Evolutionary conservation across 2,329 filamentous ascomycete species (phyloP).

Genomic region (Neonectria coccinea): DNA sequence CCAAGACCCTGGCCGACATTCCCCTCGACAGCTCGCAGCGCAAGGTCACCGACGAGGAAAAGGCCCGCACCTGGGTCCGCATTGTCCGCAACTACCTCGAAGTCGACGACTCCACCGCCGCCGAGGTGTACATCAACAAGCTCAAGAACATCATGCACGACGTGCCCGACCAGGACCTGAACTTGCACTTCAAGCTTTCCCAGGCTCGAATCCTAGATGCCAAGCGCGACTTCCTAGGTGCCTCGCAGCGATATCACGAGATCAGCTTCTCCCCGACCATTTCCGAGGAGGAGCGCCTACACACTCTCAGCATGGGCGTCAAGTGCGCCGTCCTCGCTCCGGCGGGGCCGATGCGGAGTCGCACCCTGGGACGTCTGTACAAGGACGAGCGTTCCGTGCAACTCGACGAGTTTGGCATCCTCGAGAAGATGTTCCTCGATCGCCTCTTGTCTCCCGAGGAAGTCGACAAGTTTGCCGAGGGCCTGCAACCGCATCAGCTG

Average conservation of each 20-base stretch:
- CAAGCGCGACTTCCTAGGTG: slow-evolving; percentile 88
- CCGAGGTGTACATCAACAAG: slow-evolving; percentile 91
- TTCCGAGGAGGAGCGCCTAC: slow-evolving; percentile 86
- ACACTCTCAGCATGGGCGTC: slow-evolving; percentile 87
- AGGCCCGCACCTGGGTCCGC: slow-evolving; percentile 88
- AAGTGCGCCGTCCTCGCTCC: slow-evolving; percentile 93
- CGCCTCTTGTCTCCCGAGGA: slow-evolving; percentile 84
- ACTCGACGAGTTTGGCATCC: slow-evolving; percentile 84
- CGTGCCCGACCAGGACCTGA: slow-evolving; percentile 78
- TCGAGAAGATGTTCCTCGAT: slow-evolving; percentile 98
- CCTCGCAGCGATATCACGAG: slow-evolving; percentile 87
- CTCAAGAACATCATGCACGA: slow-evolving; percentile 92
- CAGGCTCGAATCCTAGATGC: slow-evolving; percentile 95
- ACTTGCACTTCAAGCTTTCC: slow-evolving; percentile 88
- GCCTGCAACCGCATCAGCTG: slow-evolving; percentile 87
- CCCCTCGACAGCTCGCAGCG: slow-evolving; percentile 91
- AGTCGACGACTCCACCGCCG: slow-evolving; percentile 87
- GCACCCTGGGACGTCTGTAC: slow-evolving; percentile 85
- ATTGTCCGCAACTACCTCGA: slow-evolving; percentile 96
- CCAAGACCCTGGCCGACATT: slow-evolving; percentile 82
- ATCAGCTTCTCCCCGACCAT: slow-evolving; percentile 83
- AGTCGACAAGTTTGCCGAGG: slow-evolving; percentile 85
- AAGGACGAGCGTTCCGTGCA: slow-evolving; percentile 87
- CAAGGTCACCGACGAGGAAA: slow-evolving; percentile 82
- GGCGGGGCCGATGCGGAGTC: slow-evolving; percentile 85